Percentiles rank a stretch among this genome's conserved stretches.
Evolutionary conservation across 2,329 filamentous ascomycete genomes (phyloP).

Genomic region (Didymella pomorum): DNA sequence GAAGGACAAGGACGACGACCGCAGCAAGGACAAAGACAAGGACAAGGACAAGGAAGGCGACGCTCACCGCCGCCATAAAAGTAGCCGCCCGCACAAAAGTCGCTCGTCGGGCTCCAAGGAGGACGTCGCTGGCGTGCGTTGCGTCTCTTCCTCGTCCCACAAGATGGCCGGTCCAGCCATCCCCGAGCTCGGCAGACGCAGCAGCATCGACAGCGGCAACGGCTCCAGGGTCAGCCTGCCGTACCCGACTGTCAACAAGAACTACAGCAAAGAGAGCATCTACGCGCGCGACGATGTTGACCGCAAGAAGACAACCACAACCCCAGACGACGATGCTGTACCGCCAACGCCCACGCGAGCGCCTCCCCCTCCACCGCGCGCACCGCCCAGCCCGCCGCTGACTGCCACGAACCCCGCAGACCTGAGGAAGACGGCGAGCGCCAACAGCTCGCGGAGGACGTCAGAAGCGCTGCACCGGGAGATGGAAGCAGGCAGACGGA

Average conservation of each 20-base stretch:
- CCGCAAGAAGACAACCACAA: constrained; percentile 43
- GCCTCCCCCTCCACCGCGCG: constrained; percentile 37
- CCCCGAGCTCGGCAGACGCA: constrained; percentile 58
- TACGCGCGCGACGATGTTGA: constrained; percentile 60
- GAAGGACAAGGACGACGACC: constrained; percentile 36
- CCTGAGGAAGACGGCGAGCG: constrained; percentile 54
- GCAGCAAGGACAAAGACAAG: constrained; percentile 24
- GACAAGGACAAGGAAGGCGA: constrained; percentile 38
- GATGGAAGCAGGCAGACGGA: constrained; percentile 51
- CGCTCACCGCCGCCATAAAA: constrained; percentile 13
- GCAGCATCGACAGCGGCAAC: constrained; percentile 45
- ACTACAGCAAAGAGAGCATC: constrained; percentile 87
- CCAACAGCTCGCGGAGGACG: constrained; percentile 54
- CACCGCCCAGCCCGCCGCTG: constrained; percentile 59
- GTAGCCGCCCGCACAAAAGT: constrained; percentile 40
- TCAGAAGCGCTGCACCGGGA: constrained; percentile 49
- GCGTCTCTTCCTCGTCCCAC: constrained; percentile 33
- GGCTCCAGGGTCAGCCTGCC: constrained; percentile 60
- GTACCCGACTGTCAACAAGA: constrained; percentile 87
- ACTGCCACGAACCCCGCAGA: constrained; percentile 54
- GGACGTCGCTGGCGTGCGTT: constrained; percentile 22
- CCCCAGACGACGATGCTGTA: constrained; percentile 52
- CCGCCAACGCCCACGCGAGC: constrained; percentile 29
- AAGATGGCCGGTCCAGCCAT: constrained; percentile 50
- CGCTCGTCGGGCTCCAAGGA: constrained; percentile 34